Conservation (phyloP, 2,329 filamentous ascomycete genomes). For the Talaromyces sp. region DNA sequence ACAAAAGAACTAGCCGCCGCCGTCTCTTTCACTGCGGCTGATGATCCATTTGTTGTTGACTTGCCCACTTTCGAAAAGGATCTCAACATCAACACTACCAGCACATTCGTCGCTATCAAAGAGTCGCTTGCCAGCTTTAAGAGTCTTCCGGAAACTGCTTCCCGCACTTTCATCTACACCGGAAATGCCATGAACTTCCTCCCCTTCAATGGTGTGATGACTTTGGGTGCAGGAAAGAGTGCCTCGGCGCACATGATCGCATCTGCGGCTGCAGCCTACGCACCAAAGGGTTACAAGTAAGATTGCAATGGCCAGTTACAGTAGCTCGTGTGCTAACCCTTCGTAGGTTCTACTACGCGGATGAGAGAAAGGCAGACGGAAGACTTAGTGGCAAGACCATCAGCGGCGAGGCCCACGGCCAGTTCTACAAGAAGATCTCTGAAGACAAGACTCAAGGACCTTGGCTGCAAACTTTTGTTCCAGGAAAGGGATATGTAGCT, state of each 20-base stretch:
- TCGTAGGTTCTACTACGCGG: constrained; percentile 3
- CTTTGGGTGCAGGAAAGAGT: not conserved
- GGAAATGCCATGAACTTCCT: not conserved
- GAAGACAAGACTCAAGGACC: constrained; percentile 20
- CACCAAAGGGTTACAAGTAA: not conserved
- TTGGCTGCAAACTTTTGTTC: constrained; percentile 22
- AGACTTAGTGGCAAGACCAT: not conserved
- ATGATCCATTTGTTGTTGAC: not conserved
- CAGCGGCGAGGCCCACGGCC: constrained; percentile 20
- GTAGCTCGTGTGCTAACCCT: not conserved
- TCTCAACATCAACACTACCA: constrained; percentile 1
- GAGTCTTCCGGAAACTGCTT: not conserved
- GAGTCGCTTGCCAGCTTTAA: not conserved
- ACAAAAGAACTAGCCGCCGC: not conserved
- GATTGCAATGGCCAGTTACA: not conserved
- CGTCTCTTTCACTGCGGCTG: not conserved
- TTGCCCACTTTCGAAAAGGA: not conserved
- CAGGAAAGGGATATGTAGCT: constrained; percentile 18
- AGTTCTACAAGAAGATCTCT: constrained; percentile 22
- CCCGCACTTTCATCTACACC: constrained; percentile 2
- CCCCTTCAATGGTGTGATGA: not conserved
- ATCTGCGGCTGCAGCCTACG: not conserved
- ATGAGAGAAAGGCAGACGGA: constrained; percentile 6
- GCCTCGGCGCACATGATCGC: constrained; percentile 1
- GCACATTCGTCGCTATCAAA: not conserved